These are phyloP conservation scores for Hygrophorus pudorinus DNA, from an alignment of 768 basidiomycete genomes.

Conservation along the genomic window DNA sequence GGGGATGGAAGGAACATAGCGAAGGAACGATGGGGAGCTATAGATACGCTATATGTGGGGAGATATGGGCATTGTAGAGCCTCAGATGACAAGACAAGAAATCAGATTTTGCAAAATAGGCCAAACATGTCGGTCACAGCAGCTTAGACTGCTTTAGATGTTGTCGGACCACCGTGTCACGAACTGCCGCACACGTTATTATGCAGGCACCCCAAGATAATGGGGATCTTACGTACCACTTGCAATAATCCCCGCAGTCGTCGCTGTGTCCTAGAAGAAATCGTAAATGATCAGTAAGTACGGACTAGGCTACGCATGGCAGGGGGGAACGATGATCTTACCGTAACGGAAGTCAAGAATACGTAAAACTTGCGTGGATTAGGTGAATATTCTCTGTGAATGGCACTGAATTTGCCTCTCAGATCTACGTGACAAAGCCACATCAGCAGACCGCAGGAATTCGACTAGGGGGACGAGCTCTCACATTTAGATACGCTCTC, in stretches of 20 bases:
- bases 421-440: conserved; percentile 35
- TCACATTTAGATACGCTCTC: conserved; percentile 66
- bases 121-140: conserved; percentile 26
- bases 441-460: background rate
- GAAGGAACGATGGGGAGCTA: no score
- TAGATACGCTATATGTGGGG: no score
- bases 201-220: background rate
- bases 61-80: no score
- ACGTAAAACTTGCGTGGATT: conserved; percentile 68
- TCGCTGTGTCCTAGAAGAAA: conserved; percentile 45
- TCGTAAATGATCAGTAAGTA: background rate
- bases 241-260: conserved; percentile 68
- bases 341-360: conserved; percentile 70
- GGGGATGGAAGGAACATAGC: no score
- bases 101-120: background rate
- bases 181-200: conserved; percentile 31
- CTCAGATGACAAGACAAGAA: background rate
- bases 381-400: conserved; percentile 68
- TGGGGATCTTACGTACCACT: conserved; percentile 41
- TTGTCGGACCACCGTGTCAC: conserved; percentile 76
- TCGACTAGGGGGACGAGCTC: conserved; percentile 13
- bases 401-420: conserved; percentile 61
- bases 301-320: background rate
- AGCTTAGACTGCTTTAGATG: conserved; percentile 68
- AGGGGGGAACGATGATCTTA: conserved; percentile 16